Base-by-base conservation (phyloP, 495 filamentous ascomycete species). In the Aspergillus sclerotiicarbonarius region DNA sequence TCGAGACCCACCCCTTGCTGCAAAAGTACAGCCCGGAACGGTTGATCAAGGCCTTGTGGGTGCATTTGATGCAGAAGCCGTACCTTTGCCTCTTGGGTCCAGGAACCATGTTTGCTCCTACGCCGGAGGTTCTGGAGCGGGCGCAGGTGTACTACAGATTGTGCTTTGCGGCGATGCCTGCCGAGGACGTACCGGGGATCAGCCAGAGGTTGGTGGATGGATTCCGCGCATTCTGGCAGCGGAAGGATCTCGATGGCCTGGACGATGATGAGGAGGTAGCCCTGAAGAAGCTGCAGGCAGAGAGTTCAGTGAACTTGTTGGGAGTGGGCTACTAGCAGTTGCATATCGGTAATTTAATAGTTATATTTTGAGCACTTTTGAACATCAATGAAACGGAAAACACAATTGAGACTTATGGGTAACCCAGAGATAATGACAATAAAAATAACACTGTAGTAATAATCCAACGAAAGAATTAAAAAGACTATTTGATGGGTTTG, bases 161-260 rank as follows among this genome's bases (percentile, higher is more conserved):
- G 13, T 94, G 92, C 70, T 96, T 96, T 74, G 90, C 90, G 13
- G 92, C 91, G 8, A 86, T 90, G 66, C 73, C 82, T 32, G 85
- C 87, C 53, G 84, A 88, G 4, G 84, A 87, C 45, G 77, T 96
- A 20, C 77, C 74, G 19, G 59, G 63, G 12, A 80, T 83, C 47
- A 85, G 82, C 7, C 65, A 79, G 61, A 67, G 87, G 53, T 84
- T 95, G 63, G 83, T 82, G 3, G 76, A 84, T 16, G 92, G 87
- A 0, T 80, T 90, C 46, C 75, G 82, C 51, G 76, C 73, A 19
- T 96, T 96, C 67, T 96, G 89, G 88, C 72, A 78, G 59, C 80
- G 89, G 59, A 89, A 85, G 74, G 74, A 82, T 33, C 72, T 81
- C 39, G 80, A 81, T 64, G 85, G 85, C 41, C 76, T 96, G 60